phyloP scores from a whole-genome alignment of 768 basidiomycete species.

The Kwoniella europaea region DNA sequence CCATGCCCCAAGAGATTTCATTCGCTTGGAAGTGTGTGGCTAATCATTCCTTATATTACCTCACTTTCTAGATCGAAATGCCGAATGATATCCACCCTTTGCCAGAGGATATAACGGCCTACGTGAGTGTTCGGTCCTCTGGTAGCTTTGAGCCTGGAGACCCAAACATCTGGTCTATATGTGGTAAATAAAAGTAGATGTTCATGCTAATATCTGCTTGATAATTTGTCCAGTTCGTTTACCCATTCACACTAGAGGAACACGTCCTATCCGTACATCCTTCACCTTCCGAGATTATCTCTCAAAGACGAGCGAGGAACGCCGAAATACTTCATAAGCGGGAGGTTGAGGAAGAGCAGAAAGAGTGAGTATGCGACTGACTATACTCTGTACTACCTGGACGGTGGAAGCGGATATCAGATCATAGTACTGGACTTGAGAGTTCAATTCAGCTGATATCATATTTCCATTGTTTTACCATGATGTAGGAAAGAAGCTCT shows the following conservation, averaged over 20 bases:
- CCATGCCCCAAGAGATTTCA: too few relatives aligned
- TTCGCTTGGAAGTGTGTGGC: too few relatives aligned
- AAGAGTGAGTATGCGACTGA: slow-evolving; percentile 59
- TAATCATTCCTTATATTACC: too few relatives aligned
- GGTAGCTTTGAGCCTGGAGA: too few relatives aligned
- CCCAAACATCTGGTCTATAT: too few relatives aligned
- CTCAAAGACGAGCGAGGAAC: slow-evolving; percentile 69
- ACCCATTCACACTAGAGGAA: slow-evolving; percentile 90
- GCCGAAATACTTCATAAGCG: slow-evolving; percentile 73
- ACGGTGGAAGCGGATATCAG: too few relatives aligned
- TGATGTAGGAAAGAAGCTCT: slow-evolving; percentile 45
- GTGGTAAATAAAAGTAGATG: too few relatives aligned
- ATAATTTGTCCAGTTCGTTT: slow-evolving; percentile 73
- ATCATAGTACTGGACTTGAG: too few relatives aligned
- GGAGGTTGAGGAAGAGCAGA: slow-evolving; percentile 75
- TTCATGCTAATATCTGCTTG: too few relatives aligned
- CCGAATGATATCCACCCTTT: slow-evolving; percentile 93
- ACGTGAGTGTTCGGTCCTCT: slow-evolving; percentile 64
- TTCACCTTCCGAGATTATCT: slow-evolving; percentile 70
- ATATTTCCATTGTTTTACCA: slow-evolving; percentile 3
- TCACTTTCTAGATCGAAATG: slow-evolving; percentile 70
- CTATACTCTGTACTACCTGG: too few relatives aligned
- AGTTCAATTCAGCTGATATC: too few relatives aligned
- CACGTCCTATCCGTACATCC: slow-evolving; percentile 79
- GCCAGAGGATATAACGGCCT: slow-evolving; percentile 84